Base-by-base conservation (phyloP, 148 eudicot species). In the Chenopodium suecicum region DNA sequence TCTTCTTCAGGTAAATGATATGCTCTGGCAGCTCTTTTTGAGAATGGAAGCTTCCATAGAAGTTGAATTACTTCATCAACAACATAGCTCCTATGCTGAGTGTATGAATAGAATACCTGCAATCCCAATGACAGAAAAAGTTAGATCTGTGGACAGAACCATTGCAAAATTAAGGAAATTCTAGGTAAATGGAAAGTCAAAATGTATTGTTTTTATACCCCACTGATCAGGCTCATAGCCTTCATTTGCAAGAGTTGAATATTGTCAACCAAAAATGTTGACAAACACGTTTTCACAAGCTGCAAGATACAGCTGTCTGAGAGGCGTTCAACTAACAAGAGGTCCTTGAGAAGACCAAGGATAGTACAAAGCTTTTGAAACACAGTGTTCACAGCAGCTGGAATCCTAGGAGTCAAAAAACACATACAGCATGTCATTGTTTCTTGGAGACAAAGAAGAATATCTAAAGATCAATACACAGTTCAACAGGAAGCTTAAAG, bases 251-350 rank as follows among this genome's bases (percentile, higher is more conserved):
- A 90, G 80, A 96, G 93, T 85, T 96, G 98, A 77, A 96, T 88
- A 81, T 94, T 96, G 73, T 96, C 99, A 84, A 96, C 99, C 87
- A 89, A 85, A 67, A 96, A 87, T 31, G 97, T 94, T 74, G 98
- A 85, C 86, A 96, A 89, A 86, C 97, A 84, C 79, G 95, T 94
- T 87, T 90, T 92, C 62, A 94, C 85, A 41, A 96, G 89, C 85
- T 96, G 99, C 78, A 96, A 79, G 85, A 96, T 92, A 86, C 98
- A 96, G 89, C 99, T 96, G 84, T 96, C 99, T 81, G 99, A 86
- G 74, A 96, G 89, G 58, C 92, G 92, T 84, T 94, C 99, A 76
- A 96, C 85, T 56, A 89, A 77, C 90, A 94, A 86, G 72, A 96
- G 86, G 79, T 96, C 94, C 92, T 91, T 90, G 64, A 96, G 81